Percentiles rank a stretch among this genome's conserved stretches.
Evolutionary conservation across 129 eudicot species (phyloP).

Genomic region (Logfia minima): DNA sequence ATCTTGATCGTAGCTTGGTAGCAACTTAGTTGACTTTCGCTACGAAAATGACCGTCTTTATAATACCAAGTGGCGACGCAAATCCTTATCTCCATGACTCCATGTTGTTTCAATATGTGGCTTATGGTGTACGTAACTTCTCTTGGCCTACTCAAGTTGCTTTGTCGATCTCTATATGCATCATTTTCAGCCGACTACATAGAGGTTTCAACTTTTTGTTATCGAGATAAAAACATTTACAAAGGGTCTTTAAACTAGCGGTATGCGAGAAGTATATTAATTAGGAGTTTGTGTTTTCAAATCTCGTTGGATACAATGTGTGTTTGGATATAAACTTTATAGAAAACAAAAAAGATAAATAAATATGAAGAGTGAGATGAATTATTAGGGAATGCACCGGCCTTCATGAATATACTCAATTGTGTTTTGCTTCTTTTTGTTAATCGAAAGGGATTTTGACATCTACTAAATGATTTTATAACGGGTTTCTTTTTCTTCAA

Average conservation of each 20-base stretch:
- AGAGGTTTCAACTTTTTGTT: background rate
- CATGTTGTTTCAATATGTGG: background rate
- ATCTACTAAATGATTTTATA: background rate
- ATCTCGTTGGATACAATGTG: no score
- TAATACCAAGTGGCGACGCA: slow-evolving; percentile 23
- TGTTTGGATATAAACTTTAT: background rate
- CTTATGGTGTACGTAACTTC: slow-evolving; percentile 10
- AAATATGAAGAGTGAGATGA: slow-evolving; percentile 1
- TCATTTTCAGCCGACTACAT: background rate
- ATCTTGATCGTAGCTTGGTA: background rate
- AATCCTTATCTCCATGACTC: slow-evolving; percentile 18
- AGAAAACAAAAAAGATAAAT: no score
- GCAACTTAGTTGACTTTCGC: background rate
- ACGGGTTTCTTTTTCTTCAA: background rate
- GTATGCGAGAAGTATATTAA: no score
- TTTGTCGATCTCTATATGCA: background rate
- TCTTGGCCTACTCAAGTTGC: slow-evolving; percentile 7
- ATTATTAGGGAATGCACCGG: slow-evolving; percentile 24
- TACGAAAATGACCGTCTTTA: slow-evolving; percentile 16
- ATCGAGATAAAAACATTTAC: background rate
- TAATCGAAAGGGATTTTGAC: slow-evolving; percentile 18
- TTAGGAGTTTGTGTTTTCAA: no score
- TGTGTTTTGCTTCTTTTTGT: slow-evolving; percentile 22
- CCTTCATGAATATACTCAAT: slow-evolving; percentile 20
- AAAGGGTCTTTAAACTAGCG: no score